Evolutionary conservation across 1,139 yeast species (phyloP).

Genomic region (Geotrichum reessii): DNA sequence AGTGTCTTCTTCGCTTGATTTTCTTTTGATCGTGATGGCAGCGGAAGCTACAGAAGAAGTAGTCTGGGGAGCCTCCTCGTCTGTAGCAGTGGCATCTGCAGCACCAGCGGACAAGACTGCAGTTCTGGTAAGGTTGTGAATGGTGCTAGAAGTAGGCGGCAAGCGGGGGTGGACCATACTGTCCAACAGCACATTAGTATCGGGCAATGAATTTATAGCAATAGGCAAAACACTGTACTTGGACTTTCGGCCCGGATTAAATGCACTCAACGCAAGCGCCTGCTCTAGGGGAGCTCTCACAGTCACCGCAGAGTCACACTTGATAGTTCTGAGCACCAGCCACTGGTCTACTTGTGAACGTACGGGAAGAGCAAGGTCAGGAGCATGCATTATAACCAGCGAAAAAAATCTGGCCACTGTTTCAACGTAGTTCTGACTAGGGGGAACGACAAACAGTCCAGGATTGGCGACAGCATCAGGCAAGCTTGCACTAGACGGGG

Average conservation of each 20-base stretch:
- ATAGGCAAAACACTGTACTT: constrained; percentile 64
- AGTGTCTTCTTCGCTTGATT: background rate
- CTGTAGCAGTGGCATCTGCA: background rate
- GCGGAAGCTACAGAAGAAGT: background rate
- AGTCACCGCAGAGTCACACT: constrained; percentile 23
- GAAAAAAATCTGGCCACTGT: constrained; percentile 48
- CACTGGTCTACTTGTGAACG: constrained; percentile 58
- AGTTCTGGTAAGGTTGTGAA: constrained; percentile 11
- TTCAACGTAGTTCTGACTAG: constrained; percentile 39
- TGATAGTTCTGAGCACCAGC: constrained; percentile 44
- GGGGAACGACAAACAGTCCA: constrained; percentile 46
- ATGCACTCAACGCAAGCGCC: constrained; percentile 38
- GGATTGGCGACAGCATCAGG: constrained; percentile 71
- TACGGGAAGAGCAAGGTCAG: constrained; percentile 54
- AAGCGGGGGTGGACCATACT: constrained; percentile 70
- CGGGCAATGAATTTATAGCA: constrained; percentile 42
- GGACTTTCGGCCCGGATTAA: constrained; percentile 60
- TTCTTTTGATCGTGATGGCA: background rate
- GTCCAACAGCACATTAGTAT: constrained; percentile 43
- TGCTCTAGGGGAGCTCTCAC: constrained; percentile 34
- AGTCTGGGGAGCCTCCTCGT: background rate
- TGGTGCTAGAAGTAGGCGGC: constrained; percentile 44
- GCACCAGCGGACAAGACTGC: constrained; percentile 1
- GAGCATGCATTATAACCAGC: constrained; percentile 45
- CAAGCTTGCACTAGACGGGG: constrained; percentile 40